Base-by-base conservation (phyloP, 306 rosid species). In the Sicyos edulis region DNA sequence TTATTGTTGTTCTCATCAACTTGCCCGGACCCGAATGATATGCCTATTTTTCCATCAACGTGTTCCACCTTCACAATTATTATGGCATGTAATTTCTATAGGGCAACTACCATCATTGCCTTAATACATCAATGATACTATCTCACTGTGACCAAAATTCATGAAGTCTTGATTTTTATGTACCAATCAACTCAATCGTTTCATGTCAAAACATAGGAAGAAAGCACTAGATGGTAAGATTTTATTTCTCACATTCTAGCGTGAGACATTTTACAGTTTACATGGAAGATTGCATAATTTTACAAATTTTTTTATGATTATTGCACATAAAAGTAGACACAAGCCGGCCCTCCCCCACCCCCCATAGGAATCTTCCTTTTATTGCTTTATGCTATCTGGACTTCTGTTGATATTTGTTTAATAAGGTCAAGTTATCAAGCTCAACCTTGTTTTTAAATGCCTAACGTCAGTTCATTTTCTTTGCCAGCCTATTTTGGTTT, bases 401-500 rank as follows among this genome's bases (percentile, higher is more conserved):
- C n/a, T 12, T 61, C 7, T 16, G 67, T 61, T 12, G 64, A 24
- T 24, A 58, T 11, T 47, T 45, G 72, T 66, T 45, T 42, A 6
- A 44, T 13, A 66, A 45, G n/a, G 37, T 71, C 32, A 17, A 71
- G 45, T 50, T 54, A 15, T 73, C 42, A 21, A 5, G 68, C 22
- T 53, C 22, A 42, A 12, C 52, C 47, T 50, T 14, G 45, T 69
- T 24, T 66, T 45, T 69, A 50, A 47, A 50, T 69, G 15, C 47
- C 71, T 76, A 68, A 44, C 42, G 69, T 56, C 8, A 4, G 56
- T 60, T 52, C 75, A 45, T 80, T 66, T 66, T 74, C 72, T 65
- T 74, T 78, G 77, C 80, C 92, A 95, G 99, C 99, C 99, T 56
- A 88, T 95, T 75, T 86, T 95, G 83, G 99, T 95, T 55, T 95